Percentiles rank a stretch among this genome's conserved stretches.
Conservation (phyloP, 2,329 filamentous ascomycete species). For the Cladobotryum protrusum region DNA sequence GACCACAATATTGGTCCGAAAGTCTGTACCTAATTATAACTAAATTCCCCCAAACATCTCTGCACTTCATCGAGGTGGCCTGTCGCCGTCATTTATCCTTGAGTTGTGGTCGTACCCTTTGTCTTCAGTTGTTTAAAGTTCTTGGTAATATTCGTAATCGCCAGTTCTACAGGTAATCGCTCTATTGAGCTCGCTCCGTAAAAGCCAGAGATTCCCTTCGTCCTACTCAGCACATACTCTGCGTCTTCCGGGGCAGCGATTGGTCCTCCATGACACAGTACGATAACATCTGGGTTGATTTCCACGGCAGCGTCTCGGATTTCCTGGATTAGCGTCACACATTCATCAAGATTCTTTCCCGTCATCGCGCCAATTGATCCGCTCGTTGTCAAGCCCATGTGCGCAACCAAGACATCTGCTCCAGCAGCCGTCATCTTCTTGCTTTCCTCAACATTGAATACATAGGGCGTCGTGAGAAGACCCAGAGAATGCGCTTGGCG, state of each 20-base stretch:
- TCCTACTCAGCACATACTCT: conserved; percentile 53
- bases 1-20: too few relatives aligned
- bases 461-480: conserved; percentile 63
- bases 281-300: conserved; percentile 53
- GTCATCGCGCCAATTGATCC: conserved; percentile 59
- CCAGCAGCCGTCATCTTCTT: conserved; percentile 57
- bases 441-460: conserved; percentile 58
- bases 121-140: conserved; percentile 2
- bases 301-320: conserved; percentile 55
- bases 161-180: conserved; percentile 59
- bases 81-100: too few relatives aligned
- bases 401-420: conserved; percentile 61
- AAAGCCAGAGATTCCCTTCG: conserved; percentile 62
- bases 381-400: conserved; percentile 61
- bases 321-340: conserved; percentile 53
- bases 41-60: too few relatives aligned
- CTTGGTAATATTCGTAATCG: conserved; percentile 45
- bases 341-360: conserved; percentile 58
- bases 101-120: too few relatives aligned
- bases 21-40: too few relatives aligned
- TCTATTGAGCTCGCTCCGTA: conserved; percentile 68
- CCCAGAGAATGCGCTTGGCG: conserved; percentile 51
- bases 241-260: conserved; percentile 60
- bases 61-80: too few relatives aligned
- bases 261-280: conserved; percentile 65